A percentile compares a stretch with the other conserved stretches of the same genome.
phyloP scores from a whole-genome alignment of 768 basidiomycete genomes.

The Auricularia sp. region DNA sequence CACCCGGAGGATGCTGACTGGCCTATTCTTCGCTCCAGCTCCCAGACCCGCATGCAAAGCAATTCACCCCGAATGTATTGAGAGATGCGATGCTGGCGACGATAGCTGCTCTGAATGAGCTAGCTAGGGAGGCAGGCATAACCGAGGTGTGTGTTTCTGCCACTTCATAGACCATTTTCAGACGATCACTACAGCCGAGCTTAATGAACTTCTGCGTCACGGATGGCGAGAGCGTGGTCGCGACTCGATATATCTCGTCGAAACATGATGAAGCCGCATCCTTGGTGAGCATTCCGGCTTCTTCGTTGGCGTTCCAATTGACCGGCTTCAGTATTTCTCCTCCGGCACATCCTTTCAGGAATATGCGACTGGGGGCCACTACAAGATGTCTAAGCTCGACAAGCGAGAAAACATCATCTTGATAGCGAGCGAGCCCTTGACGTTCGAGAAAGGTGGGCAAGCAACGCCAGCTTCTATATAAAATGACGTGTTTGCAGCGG shows the following conservation, averaged over 20 bases:
- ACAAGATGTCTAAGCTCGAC: constrained; percentile 91
- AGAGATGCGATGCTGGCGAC: constrained; percentile 84
- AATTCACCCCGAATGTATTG: constrained; percentile 61
- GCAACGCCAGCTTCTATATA: neutral
- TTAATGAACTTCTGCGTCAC: constrained; percentile 95
- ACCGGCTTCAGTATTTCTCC: constrained; percentile 66
- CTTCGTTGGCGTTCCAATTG: neutral
- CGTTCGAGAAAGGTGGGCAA: constrained; percentile 78
- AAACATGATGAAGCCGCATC: constrained; percentile 87
- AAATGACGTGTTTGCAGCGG: constrained; percentile 38
- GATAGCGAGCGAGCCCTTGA: constrained; percentile 87
- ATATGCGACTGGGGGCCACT: constrained; percentile 78
- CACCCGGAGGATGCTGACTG: neutral
- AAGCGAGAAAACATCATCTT: constrained; percentile 95
- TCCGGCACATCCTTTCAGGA: constrained; percentile 92
- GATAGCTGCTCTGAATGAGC: constrained; percentile 64
- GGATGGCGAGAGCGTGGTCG: constrained; percentile 88
- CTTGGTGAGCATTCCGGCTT: constrained; percentile 38
- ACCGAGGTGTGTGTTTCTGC: constrained; percentile 42
- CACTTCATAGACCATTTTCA: neutral
- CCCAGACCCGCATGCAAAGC: constrained; percentile 63
- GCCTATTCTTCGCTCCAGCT: constrained; percentile 38
- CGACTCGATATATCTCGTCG: constrained; percentile 90
- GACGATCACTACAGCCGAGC: constrained; percentile 46
- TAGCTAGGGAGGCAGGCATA: constrained; percentile 62